These are phyloP conservation scores for Mortierella sp. DNA, from an alignment of 371 early-diverging fungal species.

Conservation along the genomic window DNA sequence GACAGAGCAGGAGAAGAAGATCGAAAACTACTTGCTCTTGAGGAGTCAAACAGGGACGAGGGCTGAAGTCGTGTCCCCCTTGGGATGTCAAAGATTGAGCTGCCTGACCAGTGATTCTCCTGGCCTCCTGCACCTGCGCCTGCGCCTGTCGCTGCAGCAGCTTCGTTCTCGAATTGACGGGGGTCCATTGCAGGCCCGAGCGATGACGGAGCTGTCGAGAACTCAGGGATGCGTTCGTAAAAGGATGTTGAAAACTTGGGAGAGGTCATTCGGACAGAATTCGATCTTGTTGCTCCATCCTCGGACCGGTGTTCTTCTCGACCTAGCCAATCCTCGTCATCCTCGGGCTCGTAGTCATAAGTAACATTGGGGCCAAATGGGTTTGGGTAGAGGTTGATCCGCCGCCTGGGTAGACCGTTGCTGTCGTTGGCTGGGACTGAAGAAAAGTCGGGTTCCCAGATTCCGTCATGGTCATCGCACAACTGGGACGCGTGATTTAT, in stretches of 20 bases:
- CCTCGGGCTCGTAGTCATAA: constrained; percentile 27
- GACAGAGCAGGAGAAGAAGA: too few relatives aligned
- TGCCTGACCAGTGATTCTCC: too few relatives aligned
- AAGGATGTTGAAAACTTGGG: constrained; percentile 9
- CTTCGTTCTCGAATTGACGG: constrained; percentile 30
- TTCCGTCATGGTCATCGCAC: too few relatives aligned
- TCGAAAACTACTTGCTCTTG: too few relatives aligned
- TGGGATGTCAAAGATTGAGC: neutral
- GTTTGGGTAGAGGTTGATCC: constrained; percentile 32
- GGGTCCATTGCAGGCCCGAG: constrained; percentile 47
- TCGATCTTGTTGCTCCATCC: constrained; percentile 30
- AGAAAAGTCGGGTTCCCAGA: too few relatives aligned
- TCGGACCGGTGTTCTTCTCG: constrained; percentile 26
- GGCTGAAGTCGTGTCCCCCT: neutral
- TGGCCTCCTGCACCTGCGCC: too few relatives aligned
- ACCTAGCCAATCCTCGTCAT: constrained; percentile 42
- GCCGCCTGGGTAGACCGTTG: constrained; percentile 15
- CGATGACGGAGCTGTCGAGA: constrained; percentile 18
- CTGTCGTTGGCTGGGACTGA: too few relatives aligned
- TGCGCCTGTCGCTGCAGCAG: neutral
- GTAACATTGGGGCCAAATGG: constrained; percentile 27
- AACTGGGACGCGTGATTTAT: too few relatives aligned
- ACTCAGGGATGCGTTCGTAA: constrained; percentile 16
- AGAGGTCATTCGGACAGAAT: constrained; percentile 37
- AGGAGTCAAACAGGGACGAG: neutral